A percentile compares a stretch with the other conserved stretches of the same genome.
Conservation (phyloP, 805 yeast species). For the Candida sanyiensis region DNA sequence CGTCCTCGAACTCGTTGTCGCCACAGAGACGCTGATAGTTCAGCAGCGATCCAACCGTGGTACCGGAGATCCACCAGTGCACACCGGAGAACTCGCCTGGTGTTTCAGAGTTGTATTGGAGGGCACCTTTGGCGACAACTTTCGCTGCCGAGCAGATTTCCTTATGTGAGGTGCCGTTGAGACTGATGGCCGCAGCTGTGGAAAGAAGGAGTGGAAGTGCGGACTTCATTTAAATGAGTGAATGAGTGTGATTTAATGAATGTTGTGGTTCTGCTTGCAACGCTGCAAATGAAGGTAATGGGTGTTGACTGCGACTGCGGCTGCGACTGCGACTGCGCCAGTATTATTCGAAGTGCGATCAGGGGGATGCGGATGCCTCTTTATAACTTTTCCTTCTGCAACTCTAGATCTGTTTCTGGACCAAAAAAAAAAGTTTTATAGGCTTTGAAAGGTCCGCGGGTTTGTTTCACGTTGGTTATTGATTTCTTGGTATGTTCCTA, state of each 20-base stretch:
- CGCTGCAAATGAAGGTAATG: no score
- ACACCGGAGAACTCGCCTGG: slow-evolving; percentile 61
- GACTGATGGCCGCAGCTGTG: not conserved
- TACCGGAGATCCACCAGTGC: slow-evolving; percentile 91
- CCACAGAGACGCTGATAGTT: slow-evolving; percentile 71
- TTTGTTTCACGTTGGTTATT: no score
- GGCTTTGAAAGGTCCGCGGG: no score
- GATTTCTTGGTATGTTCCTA: no score
- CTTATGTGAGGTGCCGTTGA: slow-evolving; percentile 23
- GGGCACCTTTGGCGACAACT: slow-evolving; percentile 52
- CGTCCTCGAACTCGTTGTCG: slow-evolving; percentile 54
- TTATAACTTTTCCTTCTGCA: no score
- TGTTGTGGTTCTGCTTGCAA: no score
- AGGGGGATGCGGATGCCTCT: no score
- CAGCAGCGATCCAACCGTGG: slow-evolving; percentile 59
- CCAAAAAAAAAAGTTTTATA: no score
- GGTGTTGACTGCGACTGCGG: no score
- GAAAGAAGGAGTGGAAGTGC: not conserved
- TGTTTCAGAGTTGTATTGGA: slow-evolving; percentile 56
- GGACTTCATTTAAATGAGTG: not conserved
- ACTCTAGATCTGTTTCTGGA: no score
- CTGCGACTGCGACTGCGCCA: no score
- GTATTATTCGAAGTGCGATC: no score
- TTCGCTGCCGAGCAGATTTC: slow-evolving; percentile 42
- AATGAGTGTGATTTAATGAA: not conserved